These are phyloP conservation scores for Fusarium sp. DNA, from an alignment of 2,329 filamentous ascomycete species.

Conservation along the genomic window DNA sequence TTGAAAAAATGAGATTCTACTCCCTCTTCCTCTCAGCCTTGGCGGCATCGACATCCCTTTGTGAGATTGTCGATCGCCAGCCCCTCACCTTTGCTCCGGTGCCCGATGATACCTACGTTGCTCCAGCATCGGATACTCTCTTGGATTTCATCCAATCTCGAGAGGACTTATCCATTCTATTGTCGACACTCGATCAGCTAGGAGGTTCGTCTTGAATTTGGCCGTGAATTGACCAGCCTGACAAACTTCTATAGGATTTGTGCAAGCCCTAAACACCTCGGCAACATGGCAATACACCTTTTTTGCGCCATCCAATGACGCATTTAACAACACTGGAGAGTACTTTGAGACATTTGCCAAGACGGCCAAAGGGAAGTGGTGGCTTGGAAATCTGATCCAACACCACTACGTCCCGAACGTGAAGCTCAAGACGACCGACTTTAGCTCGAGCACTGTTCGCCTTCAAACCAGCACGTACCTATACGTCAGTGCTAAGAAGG, in stretches of 20 bases:
- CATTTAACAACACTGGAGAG: neutral
- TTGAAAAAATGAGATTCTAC: neutral
- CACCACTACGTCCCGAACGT: conserved; percentile 1
- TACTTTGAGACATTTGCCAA: neutral
- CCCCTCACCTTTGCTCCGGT: neutral
- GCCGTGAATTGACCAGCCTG: neutral
- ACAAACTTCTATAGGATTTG: neutral
- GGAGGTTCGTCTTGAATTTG: neutral
- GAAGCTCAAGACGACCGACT: neutral
- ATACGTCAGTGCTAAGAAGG: neutral
- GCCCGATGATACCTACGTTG: neutral
- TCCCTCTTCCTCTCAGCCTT: neutral
- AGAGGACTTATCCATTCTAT: neutral
- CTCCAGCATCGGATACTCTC: neutral
- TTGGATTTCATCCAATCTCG: neutral
- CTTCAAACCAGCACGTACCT: neutral
- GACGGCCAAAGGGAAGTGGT: neutral
- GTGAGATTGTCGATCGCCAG: neutral
- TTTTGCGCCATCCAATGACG: neutral
- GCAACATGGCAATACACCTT: conserved; percentile 2
- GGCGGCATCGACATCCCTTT: neutral
- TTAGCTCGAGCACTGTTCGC: neutral
- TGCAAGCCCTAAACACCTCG: neutral
- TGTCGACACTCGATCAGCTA: neutral
- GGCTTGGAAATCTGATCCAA: neutral